Percentiles rank a stretch among this genome's conserved stretches.
phyloP scores from a whole-genome alignment of 306 rosid species.

The Lathyrus oleraceus region DNA sequence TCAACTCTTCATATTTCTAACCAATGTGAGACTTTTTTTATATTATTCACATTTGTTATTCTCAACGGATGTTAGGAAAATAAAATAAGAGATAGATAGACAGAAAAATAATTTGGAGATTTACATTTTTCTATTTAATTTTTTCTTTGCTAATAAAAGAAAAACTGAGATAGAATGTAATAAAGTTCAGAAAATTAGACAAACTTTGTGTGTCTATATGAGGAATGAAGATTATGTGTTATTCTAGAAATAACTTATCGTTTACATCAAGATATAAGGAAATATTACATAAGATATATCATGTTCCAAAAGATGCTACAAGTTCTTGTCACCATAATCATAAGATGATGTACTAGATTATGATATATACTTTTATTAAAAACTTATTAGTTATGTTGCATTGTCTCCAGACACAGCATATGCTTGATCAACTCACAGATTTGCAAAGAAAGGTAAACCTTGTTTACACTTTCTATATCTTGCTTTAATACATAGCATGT shows the following conservation, averaged over 20 bases:
- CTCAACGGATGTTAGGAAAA: no score
- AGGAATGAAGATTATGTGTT: no score
- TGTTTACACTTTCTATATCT: not conserved
- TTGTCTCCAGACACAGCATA: slow-evolving; percentile 56
- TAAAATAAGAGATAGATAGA: not conserved
- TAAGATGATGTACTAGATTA: not conserved
- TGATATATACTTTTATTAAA: not conserved
- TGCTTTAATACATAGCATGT: slow-evolving; percentile 4
- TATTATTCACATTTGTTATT: no score
- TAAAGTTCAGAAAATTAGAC: no score
- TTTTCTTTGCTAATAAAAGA: no score
- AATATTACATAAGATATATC: not conserved
- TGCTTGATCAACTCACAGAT: slow-evolving; percentile 60
- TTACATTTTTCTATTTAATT: not conserved
- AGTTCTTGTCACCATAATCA: slow-evolving; percentile 3
- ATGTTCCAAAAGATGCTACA: not conserved
- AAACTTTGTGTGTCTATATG: no score
- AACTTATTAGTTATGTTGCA: slow-evolving; percentile 15
- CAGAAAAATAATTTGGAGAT: not conserved
- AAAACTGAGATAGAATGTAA: no score
- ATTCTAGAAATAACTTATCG: no score
- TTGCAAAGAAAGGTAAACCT: slow-evolving; percentile 63
- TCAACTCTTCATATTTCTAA: no score
- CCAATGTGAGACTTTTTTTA: no score
- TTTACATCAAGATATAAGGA: not conserved